Evolutionary conservation across 352 stramenopile genomes (phyloP), one percentile per base, ranked within the genome.

Genomic region (Pythium angustatum): DNA sequence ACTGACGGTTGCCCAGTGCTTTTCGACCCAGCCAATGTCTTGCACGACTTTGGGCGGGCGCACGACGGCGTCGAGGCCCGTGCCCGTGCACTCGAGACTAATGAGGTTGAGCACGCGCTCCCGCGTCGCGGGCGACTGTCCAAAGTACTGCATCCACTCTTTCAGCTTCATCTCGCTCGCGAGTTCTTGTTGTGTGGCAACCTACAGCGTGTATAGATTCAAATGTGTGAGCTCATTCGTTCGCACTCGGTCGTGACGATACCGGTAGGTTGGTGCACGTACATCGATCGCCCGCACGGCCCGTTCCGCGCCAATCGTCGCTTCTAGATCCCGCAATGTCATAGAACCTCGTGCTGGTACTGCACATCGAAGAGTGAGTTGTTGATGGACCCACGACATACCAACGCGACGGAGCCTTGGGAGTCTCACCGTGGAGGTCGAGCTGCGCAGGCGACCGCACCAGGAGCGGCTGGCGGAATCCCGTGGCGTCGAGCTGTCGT

Each of bases 1-100:
- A 27, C 33, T 21, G 48, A 33, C 22, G 3, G 56, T 56, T 1
- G 63, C 40, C 75, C 75, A 83, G 33, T 73, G 64, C 19, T 64
- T 62, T 30, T 85, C 74, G 45, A 82, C 68, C 76, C 73, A 82
- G 30, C 73, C 74, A 38, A 85, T 72, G 14, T 82, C 69, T 17
- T 48, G 58, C 22, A 85, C 63, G 9, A 78, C 53, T 19, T 66
- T 64, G n/a, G 76, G 76, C 21, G 72, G 66, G 0, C 52, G 56
- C 21, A 78, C 64, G 10, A 76, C 15, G 17, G 26, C 50, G 24
- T 66, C 67, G n/a, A 81, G 68, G n/a, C 63, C 62, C 11, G 70
- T 81, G 34, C 63, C 68, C 19, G 56, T 69, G 55, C 70, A 81
- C 51, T 81, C 73, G 48, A 78, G 68, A 41, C 73, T 78, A 17